Conservation (phyloP, 192 early-diverging fungal species). For the Backusella mclennaniae region DNA sequence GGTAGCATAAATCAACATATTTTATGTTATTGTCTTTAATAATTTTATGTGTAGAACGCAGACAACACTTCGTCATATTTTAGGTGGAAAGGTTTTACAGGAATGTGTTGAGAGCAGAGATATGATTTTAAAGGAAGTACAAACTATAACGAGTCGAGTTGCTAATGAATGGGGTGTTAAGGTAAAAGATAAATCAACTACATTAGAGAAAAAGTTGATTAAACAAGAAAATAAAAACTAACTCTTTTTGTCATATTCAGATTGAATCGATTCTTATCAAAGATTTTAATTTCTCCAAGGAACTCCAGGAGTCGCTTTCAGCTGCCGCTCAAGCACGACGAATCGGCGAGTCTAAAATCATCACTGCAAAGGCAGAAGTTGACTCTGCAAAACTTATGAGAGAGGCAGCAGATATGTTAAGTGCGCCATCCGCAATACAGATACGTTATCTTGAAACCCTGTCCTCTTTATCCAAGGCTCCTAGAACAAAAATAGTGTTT, state of each 20-base stretch:
- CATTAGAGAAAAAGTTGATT: neutral
- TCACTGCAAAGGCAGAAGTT: constrained; percentile 52
- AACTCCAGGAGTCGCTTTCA: constrained; percentile 80
- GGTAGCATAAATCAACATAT: constrained; percentile 34
- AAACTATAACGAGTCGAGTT: constrained; percentile 77
- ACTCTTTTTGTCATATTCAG: constrained; percentile 14
- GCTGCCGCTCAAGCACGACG: constrained; percentile 87
- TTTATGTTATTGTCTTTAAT: neutral
- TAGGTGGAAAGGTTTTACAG: constrained; percentile 83
- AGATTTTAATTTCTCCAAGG: constrained; percentile 60
- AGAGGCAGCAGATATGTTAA: constrained; percentile 88
- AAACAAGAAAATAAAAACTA: too few species aligned
- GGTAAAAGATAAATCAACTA: constrained; percentile 31
- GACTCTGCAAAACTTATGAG: constrained; percentile 83
- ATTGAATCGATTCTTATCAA: constrained; percentile 58
- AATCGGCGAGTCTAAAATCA: constrained; percentile 84
- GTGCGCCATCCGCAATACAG: constrained; percentile 65
- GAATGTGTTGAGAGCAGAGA: constrained; percentile 88
- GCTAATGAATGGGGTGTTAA: constrained; percentile 79
- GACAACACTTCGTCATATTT: constrained; percentile 81
- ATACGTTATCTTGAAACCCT: constrained; percentile 91
- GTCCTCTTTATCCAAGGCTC: constrained; percentile 67
- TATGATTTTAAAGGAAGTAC: constrained; percentile 79
- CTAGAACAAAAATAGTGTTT: constrained; percentile 74
- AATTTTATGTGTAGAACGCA: constrained; percentile 56